These are phyloP conservation scores for Celoporthe dispersa DNA, from an alignment of 2,329 filamentous ascomycete species.

Conservation along the genomic window DNA sequence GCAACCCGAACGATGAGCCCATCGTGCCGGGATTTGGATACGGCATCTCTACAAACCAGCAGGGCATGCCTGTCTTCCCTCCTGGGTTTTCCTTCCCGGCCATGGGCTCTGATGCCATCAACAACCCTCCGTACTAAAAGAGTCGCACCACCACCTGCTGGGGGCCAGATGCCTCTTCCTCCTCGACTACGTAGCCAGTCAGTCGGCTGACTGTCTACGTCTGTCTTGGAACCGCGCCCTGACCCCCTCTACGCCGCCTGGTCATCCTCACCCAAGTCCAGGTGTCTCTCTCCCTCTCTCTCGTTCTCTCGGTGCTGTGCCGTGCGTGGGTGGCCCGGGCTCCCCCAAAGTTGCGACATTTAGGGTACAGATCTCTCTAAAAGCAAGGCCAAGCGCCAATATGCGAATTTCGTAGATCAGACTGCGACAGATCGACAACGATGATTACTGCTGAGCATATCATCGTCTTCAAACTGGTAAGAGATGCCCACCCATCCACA, in stretches of 20 bases:
- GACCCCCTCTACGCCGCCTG: background rate
- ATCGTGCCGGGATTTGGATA: constrained; percentile 46
- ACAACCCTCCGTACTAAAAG: constrained; percentile 28
- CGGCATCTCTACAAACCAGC: constrained; percentile 49
- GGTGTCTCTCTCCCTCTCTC: no score
- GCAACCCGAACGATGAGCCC: constrained; percentile 34
- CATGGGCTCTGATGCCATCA: constrained; percentile 22
- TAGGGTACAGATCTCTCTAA: background rate
- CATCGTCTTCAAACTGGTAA: background rate
- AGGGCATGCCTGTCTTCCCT: constrained; percentile 56
- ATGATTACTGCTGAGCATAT: background rate
- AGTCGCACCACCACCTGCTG: background rate
- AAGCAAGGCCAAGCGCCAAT: background rate
- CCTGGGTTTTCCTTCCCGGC: constrained; percentile 48
- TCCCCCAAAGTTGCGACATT: background rate
- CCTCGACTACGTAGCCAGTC: background rate
- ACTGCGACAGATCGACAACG: background rate
- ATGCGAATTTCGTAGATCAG: background rate
- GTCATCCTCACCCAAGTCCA: background rate
- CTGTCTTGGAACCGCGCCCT: background rate
- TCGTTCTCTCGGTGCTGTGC: background rate
- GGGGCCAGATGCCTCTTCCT: background rate
- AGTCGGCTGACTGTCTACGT: background rate
- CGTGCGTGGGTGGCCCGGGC: background rate
- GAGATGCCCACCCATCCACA: background rate